Conservation (phyloP, 805 yeast genomes). For the Jamesozyma jinghongensis region DNA sequence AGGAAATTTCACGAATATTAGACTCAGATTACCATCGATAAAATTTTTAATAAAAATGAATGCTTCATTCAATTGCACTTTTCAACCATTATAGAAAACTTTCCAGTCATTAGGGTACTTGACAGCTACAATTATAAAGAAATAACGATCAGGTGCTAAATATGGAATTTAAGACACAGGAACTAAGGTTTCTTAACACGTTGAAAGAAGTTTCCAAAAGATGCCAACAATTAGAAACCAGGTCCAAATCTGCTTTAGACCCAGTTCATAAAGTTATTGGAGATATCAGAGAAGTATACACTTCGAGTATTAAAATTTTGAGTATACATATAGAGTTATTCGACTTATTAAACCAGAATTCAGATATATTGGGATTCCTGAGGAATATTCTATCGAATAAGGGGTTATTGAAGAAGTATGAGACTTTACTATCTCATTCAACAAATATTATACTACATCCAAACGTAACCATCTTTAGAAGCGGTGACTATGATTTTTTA, state of each 20-base stretch:
- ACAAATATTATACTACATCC: conserved; percentile 1
- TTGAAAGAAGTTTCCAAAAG: conserved; percentile 2
- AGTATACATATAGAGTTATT: conserved; percentile 2
- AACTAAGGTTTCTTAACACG: conserved; percentile 1
- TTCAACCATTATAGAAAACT: too few species aligned
- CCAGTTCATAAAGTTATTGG: neutral
- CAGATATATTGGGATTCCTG: neutral
- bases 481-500: conserved; percentile 1
- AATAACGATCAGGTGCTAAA: too few species aligned
- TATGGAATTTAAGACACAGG: conserved; percentile 2
- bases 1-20: too few species aligned
- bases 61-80: too few species aligned
- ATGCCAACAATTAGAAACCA: neutral
- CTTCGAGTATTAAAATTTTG: neutral
- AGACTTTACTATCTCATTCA: neutral
- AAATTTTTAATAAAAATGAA: too few species aligned
- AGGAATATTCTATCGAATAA: neutral
- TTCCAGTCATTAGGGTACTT: too few species aligned
- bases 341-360: neutral
- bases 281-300: neutral
- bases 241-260: conserved; percentile 1
- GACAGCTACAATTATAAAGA: too few species aligned
- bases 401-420: neutral
- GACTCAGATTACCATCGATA: too few species aligned
- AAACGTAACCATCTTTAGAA: conserved; percentile 2